Evolutionary conservation across 2,329 filamentous ascomycete species (phyloP), one percentile per base, ranked within the genome.

Genomic region (Phialophora expanda): DNA sequence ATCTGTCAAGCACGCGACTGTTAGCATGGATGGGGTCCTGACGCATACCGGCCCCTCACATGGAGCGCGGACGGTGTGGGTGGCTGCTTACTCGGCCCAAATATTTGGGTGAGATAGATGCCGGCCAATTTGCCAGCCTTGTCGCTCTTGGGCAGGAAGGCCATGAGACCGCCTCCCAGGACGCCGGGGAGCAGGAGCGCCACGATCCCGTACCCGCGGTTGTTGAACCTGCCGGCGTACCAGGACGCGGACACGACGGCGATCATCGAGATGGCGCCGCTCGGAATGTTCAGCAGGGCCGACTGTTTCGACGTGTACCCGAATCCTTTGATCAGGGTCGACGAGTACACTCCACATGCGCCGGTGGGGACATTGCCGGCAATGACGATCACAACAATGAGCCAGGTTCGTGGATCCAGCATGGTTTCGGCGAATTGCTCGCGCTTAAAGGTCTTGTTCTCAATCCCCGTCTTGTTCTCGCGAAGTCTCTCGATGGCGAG

Each of bases 361-460:
- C 77, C 78, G 54, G 77, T 78, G 4, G 78, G 76, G 44, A 79
- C 78, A 75, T 54, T 75, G 73, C 55, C 75, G 69, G 69, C 59
- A 34, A 72, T 63, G 14, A 68, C 69, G 51, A 78, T 72, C 4
- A 81, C 61, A 30, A 70, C 70, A 44, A 81, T 74, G 24, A 81
- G 71, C 70, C 76, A 82, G 0, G 82, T 78, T 58, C 84, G 81
- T 0, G 79, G 74, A 46, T 84, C 79, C 8, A 61, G 56, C 51
- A 64, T 54, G 4, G 78, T 78, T 72, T 85, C 83, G 20, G 76
- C 61, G 14, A 83, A 74, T 56, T 85, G 83, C 3, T 74, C 67
- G 14, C 71, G 67, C 68, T 85, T 85, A 73, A 85, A 82, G 38
- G 79, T 76, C 61, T 82, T 82, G 73, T 82, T 84, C 56, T 83